Conservation (phyloP, 164 flowering plant genomes). For the Stephania japonica region DNA sequence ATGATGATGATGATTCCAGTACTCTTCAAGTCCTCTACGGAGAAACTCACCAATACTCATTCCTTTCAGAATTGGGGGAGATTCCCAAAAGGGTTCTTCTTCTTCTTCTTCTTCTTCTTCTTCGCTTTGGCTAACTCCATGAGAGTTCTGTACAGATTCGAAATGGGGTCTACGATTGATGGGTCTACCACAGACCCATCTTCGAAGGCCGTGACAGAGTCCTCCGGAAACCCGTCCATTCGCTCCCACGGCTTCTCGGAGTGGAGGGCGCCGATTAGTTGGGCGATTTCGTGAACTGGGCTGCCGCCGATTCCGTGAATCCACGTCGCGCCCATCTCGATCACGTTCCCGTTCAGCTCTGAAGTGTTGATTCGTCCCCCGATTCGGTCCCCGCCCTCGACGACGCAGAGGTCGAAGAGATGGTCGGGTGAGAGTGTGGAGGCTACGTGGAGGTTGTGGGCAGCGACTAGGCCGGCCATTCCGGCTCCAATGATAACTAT, state of each 20-base stretch:
- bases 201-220: slow-evolving; percentile 32
- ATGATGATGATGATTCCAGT: not conserved
- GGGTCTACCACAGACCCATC: slow-evolving; percentile 14
- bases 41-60: not conserved
- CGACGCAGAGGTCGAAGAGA: slow-evolving; percentile 54
- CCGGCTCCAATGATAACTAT: slow-evolving; percentile 89
- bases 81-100: not conserved
- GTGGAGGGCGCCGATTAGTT: slow-evolving; percentile 39
- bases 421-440: slow-evolving; percentile 23
- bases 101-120: not conserved
- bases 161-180: not conserved
- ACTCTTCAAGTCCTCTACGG: not conserved
- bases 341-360: slow-evolving; percentile 60
- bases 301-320: slow-evolving; percentile 92
- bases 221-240: slow-evolving; percentile 57
- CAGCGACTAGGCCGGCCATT: slow-evolving; percentile 92
- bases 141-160: not conserved
- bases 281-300: slow-evolving; percentile 71
- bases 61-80: not conserved
- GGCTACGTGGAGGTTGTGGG: slow-evolving; percentile 58
- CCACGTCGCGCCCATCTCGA: slow-evolving; percentile 97
- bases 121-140: not conserved
- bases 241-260: slow-evolving; percentile 85
- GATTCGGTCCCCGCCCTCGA: slow-evolving; percentile 77
- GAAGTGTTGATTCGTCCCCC: slow-evolving; percentile 80